phyloP scores from a whole-genome alignment of 75 land plant genomes.

The Picea glauca region DNA sequence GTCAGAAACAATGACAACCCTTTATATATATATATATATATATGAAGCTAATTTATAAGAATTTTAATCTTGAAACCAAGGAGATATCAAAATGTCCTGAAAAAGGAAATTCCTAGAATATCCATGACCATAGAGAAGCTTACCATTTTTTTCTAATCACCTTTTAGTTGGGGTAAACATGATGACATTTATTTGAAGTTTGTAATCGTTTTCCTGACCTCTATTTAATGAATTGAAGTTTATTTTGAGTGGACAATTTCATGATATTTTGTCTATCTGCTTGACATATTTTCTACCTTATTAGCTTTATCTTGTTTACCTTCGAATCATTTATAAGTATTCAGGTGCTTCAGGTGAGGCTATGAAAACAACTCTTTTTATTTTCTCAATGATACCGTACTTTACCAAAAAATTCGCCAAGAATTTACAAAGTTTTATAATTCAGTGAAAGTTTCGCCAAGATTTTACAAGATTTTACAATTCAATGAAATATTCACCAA shows the following conservation, averaged over 20 bases:
- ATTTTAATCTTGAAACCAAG: too few relatives aligned
- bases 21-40: too few relatives aligned
- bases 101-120: too few relatives aligned
- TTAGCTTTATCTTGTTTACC: slow-evolving; percentile 42
- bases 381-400: background rate
- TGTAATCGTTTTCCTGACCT: background rate
- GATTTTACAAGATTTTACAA: too few relatives aligned
- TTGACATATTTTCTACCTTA: slow-evolving; percentile 55
- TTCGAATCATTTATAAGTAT: slow-evolving; percentile 53
- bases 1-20: too few relatives aligned
- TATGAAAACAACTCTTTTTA: background rate
- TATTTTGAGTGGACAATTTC: background rate
- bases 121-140: too few relatives aligned
- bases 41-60: too few relatives aligned
- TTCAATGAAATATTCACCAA: too few relatives aligned
- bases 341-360: slow-evolving; percentile 54
- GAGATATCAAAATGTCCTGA: too few relatives aligned
- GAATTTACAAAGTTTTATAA: too few relatives aligned
- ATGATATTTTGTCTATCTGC: background rate
- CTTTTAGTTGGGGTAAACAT: slow-evolving; percentile 59
- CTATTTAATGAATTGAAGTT: background rate
- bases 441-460: too few relatives aligned
- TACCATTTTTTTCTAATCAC: slow-evolving; percentile 29
- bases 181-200: background rate
- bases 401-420: too few relatives aligned